Evolutionary conservation across 495 filamentous ascomycete genomes (phyloP).

Genomic region (Penicillium fimorum): DNA sequence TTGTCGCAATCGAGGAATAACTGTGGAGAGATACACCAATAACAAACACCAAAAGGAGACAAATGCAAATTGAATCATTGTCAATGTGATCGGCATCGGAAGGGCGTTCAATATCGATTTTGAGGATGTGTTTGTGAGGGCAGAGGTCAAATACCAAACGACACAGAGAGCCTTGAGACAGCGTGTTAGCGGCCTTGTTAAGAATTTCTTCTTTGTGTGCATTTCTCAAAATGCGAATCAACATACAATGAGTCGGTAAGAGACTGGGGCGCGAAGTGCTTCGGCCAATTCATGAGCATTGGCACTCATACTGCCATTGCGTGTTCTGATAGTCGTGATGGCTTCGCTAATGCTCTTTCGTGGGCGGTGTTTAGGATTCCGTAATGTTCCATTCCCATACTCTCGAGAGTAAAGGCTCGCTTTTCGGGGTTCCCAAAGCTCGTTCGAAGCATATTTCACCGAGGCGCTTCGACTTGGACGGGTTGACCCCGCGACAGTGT

Average conservation of each 20-base stretch:
- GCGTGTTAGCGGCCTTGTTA: slow-evolving; percentile 12
- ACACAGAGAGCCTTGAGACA: slow-evolving; percentile 68
- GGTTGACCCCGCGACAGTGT: slow-evolving; percentile 26
- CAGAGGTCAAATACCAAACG: slow-evolving; percentile 91
- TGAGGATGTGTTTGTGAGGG: slow-evolving; percentile 94
- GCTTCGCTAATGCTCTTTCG: slow-evolving; percentile 87
- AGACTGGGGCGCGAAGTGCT: slow-evolving; percentile 85
- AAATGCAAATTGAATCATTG: slow-evolving; percentile 91
- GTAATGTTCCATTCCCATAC: slow-evolving; percentile 42
- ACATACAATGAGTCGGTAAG: slow-evolving; percentile 81
- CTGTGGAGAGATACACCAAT: slow-evolving; percentile 66
- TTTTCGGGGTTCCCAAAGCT: slow-evolving; percentile 42
- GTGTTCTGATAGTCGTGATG: slow-evolving; percentile 71
- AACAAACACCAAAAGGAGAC: slow-evolving; percentile 86
- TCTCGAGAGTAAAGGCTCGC: slow-evolving; percentile 33
- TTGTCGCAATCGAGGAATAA: slow-evolving; percentile 64
- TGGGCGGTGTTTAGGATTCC: slow-evolving; percentile 59
- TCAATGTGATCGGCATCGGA: slow-evolving; percentile 88
- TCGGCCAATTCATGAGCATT: slow-evolving; percentile 93
- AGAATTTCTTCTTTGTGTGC: neutral
- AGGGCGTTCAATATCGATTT: slow-evolving; percentile 96
- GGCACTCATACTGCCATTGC: slow-evolving; percentile 79
- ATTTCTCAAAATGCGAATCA: neutral
- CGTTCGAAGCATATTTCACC: slow-evolving; percentile 34
- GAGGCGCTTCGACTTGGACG: slow-evolving; percentile 28